Evolutionary conservation across 306 rosid genomes (phyloP), one percentile per base, ranked within the genome.

Genomic region (Vicia faba): DNA sequence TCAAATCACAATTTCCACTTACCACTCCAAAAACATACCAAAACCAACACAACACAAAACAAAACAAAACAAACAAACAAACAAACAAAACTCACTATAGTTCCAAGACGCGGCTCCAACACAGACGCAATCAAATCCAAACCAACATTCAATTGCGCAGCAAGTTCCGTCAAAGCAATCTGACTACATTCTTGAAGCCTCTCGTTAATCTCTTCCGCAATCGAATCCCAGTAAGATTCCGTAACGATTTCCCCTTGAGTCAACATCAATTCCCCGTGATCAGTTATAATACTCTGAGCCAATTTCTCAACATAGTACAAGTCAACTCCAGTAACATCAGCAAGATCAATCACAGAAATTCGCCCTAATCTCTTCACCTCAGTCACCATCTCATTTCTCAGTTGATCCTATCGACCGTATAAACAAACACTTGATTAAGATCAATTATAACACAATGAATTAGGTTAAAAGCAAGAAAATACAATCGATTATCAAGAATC

Each of bases 141-240:
- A 56, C 96, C 95, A 60, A 95, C 95, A 20, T 88, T 84, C 64
- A 88, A 75, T n/a, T 95, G 97, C 0, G 83, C 87, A 0, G 97
- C 99, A 11, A 95, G 86, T 83, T 90, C 99, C 0, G 99, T 84
- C 56, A 95, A 74, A 31, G 96, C 95, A 73, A 95, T 81, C 80
- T 95, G 96, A 70, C 99, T 90, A 66, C 95, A 86, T 66, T 95
- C 99, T 71, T 95, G 97, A 75, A 95, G 99, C 88, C 97, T 88
- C 46, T 95, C 97, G 4, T 95, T 88, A 69, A 81, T 71, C 81
- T 95, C 99, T 82, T 90, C 99, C 7, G 96, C 89, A 0, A 85
- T 72, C 3, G 95, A 82, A 41, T 95, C 92, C 99, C 99, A 95
- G 48, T 90, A 95, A 41, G 88, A 80, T 23, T 84, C 91, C 8